These are phyloP conservation scores for Rhizodiscina lignyota DNA, from an alignment of 495 filamentous ascomycete species.

Conservation along the genomic window DNA sequence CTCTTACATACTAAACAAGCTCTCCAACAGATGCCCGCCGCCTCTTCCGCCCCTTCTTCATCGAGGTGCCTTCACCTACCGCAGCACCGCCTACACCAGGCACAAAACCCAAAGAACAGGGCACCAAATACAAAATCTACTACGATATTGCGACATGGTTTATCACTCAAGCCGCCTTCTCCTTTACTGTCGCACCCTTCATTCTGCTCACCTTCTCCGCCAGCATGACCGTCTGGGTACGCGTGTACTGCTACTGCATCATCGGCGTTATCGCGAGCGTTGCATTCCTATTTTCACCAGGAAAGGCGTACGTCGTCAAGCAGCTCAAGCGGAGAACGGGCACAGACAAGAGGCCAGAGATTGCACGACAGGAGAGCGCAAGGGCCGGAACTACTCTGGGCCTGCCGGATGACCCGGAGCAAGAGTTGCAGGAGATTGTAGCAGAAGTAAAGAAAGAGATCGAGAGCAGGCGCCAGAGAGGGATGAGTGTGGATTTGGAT, in stretches of 20 bases:
- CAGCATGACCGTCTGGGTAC: slow-evolving; percentile 57
- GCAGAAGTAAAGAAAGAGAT: slow-evolving; percentile 57
- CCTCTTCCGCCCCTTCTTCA: slow-evolving; percentile 81
- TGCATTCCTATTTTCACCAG: slow-evolving; percentile 67
- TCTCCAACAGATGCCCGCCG: slow-evolving; percentile 46
- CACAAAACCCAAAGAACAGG: too few relatives aligned
- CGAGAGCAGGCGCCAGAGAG: too few relatives aligned
- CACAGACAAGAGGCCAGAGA: slow-evolving; percentile 1
- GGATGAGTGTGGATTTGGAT: too few relatives aligned
- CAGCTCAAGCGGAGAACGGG: slow-evolving; percentile 18
- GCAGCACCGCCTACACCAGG: too few relatives aligned
- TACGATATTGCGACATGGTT: slow-evolving; percentile 76
- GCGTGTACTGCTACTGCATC: slow-evolving; percentile 80
- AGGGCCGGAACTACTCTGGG: slow-evolving; percentile 44
- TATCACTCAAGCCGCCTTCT: slow-evolving; percentile 66
- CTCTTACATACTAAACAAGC: slow-evolving; percentile 1
- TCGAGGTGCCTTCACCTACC: slow-evolving; percentile 47
- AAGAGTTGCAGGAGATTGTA: slow-evolving; percentile 66
- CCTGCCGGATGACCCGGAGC: slow-evolving; percentile 55
- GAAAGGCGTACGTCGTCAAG: slow-evolving; percentile 40
- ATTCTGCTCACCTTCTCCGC: slow-evolving; percentile 53
- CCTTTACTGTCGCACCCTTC: slow-evolving; percentile 71
- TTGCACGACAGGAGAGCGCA: slow-evolving; percentile 11
- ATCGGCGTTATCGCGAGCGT: slow-evolving; percentile 45
- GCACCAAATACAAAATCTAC: slow-evolving; percentile 49